These are phyloP conservation scores for Acrodontium crateriforme DNA, from an alignment of 2,329 filamentous ascomycete species.

Conservation along the genomic window DNA sequence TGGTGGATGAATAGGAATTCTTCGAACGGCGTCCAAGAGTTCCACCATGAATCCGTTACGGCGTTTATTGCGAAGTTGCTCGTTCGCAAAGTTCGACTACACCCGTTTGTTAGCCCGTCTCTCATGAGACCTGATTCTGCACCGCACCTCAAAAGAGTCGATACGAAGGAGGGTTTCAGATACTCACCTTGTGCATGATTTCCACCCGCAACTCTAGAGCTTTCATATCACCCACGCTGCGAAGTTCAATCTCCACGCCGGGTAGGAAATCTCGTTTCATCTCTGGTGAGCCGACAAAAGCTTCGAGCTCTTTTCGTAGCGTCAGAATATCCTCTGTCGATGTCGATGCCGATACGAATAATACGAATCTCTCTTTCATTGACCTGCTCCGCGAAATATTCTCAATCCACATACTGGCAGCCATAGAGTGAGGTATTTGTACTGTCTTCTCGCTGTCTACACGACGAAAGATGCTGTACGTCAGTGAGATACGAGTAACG, in stretches of 20 bases:
- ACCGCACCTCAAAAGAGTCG: too few relatives aligned
- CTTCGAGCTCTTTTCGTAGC: constrained; percentile 16
- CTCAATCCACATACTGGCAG: constrained; percentile 25
- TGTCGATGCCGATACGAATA: constrained; percentile 17
- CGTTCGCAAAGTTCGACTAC: constrained; percentile 42
- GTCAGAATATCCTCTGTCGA: constrained; percentile 20
- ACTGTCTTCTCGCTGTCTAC: constrained; percentile 17
- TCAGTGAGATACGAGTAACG: constrained; percentile 20
- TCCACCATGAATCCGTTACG: constrained; percentile 95
- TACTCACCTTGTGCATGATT: constrained; percentile 19
- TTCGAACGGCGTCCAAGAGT: constrained; percentile 65
- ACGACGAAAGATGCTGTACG: constrained; percentile 21
- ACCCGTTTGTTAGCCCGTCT: constrained; percentile 4
- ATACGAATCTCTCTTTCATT: constrained; percentile 22
- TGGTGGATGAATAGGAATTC: constrained; percentile 69
- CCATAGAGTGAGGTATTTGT: constrained; percentile 23
- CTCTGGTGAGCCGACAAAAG: constrained; percentile 17
- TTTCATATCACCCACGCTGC: constrained; percentile 17
- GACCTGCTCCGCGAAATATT: constrained; percentile 23
- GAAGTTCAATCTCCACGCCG: constrained; percentile 21
- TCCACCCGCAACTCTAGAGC: constrained; percentile 21
- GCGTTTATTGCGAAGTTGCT: constrained; percentile 60
- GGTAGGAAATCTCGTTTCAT: constrained; percentile 24
- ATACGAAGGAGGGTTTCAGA: background rate
- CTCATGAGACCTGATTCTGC: constrained; percentile 1